Conservation (phyloP, 768 basidiomycete genomes). For the Mycena albidolilacea region DNA sequence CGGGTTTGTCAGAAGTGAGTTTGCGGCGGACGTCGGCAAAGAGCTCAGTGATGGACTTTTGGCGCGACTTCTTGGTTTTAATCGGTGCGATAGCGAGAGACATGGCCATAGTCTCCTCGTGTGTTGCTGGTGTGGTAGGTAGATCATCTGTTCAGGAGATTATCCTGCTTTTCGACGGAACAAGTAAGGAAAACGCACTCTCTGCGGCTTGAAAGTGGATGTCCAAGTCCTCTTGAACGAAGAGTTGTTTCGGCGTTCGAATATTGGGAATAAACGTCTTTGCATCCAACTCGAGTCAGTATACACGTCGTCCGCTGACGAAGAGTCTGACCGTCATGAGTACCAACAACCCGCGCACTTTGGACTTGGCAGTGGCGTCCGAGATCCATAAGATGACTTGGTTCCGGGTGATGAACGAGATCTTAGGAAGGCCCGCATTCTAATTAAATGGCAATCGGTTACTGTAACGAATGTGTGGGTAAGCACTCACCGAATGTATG, state of each 20-base stretch:
- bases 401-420: constrained; percentile 26
- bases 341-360: constrained; percentile 22
- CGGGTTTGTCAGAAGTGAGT: background rate
- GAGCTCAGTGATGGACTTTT: constrained; percentile 8
- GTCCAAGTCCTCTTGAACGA: constrained; percentile 5
- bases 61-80: constrained; percentile 4
- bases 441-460: background rate
- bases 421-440: background rate
- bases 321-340: constrained; percentile 20
- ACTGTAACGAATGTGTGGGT: background rate
- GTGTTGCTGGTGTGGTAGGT: background rate
- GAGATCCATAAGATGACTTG: constrained; percentile 27
- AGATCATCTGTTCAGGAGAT: background rate
- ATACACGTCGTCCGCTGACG: background rate
- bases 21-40: constrained; percentile 21
- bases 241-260: constrained; percentile 5
- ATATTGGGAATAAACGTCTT: constrained; percentile 27
- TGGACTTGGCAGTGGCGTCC: constrained; percentile 16
- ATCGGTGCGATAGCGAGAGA: constrained; percentile 14
- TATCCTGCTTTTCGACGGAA: background rate
- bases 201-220: background rate
- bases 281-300: background rate
- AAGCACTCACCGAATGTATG: background rate
- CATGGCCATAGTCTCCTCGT: background rate
- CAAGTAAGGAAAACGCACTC: background rate